Evolutionary conservation across 352 stramenopile genomes (phyloP), one percentile per base, ranked within the genome.

Genomic region (Pelagophyceae sp.): DNA sequence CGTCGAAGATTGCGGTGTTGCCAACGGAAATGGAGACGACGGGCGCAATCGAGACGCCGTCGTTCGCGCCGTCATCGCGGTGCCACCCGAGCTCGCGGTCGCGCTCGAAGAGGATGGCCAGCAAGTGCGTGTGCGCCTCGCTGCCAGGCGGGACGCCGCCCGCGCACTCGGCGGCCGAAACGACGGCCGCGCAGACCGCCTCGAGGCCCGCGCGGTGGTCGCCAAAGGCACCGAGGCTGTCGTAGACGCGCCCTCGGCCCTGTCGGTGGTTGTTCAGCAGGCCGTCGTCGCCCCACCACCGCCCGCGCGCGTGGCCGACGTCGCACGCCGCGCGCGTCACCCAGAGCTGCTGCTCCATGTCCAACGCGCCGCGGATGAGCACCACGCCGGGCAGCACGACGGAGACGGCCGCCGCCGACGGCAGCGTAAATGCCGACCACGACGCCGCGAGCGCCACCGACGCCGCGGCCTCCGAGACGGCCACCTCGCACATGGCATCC

Each of bases 81-180:
- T 72, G 63, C 63, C 63, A 72, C 29, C 63, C 63, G 63, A 72
- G 29, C 11, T 32, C 63, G 5, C 35, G 29, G 17, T 65, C 58
- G 31, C 27, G 6, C 6, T 11, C 31, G 63, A 45, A 72, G 2
- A 5, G 40, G 5, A 72, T n/a, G 6, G 40, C 3, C 31, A 72
- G 35, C 31, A 72, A 3, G 35, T 72, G 63, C 19, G 63, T 72
- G 6, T 11, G 2, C 63, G 31, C 6, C 29, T 17, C 31, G 20
- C 58, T 27, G 29, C 63, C 58, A 6, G 32, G 31, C 63, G 63
- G 63, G 31, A 25, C 63, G 11, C 3, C 63, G 31, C 35, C 6
- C 5, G 2, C 19, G 19, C 40, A 3, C 31, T 5, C 31, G 63
- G 63, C 63, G 19, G 35, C 35, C 3, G 2, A 1, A 15, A 6